Evolutionary conservation across 352 stramenopile species (phyloP).

Genomic region (Detonula confervacea): DNA sequence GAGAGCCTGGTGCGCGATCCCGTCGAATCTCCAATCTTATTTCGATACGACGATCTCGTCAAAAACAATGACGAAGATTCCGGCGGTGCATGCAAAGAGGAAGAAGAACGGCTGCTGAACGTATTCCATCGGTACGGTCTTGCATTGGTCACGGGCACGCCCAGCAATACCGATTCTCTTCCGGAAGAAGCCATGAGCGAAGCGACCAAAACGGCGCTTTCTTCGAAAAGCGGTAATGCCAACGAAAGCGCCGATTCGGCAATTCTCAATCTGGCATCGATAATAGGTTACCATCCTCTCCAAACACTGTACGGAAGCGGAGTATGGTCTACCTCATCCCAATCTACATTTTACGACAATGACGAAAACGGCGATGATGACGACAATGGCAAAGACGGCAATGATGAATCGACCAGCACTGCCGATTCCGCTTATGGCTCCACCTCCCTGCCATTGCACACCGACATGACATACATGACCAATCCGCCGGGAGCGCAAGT

Average conservation of each 20-base stretch:
- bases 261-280: constrained; percentile 47
- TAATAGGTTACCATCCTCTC: constrained; percentile 53
- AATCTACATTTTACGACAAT: constrained; percentile 54
- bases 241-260: constrained; percentile 50
- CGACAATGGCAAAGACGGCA: constrained; percentile 31
- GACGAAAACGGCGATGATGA: constrained; percentile 46
- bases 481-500: constrained; percentile 82
- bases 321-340: constrained; percentile 51
- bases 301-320: constrained; percentile 46
- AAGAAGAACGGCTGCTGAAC: constrained; percentile 53
- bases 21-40: constrained; percentile 41
- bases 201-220: constrained; percentile 42
- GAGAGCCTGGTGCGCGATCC: constrained; percentile 59
- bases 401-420: constrained; percentile 45
- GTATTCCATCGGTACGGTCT: constrained; percentile 76
- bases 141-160: constrained; percentile 70
- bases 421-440: constrained; percentile 82
- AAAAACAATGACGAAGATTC: constrained; percentile 22
- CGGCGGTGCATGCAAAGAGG: too few species aligned
- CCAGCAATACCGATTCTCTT: constrained; percentile 55
- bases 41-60: constrained; percentile 54
- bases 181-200: constrained; percentile 60
- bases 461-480: constrained; percentile 79
- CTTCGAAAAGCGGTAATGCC: constrained; percentile 33
- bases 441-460: constrained; percentile 78